phyloP scores from a whole-genome alignment of 1,139 yeast genomes.

The Saccharomyces hybrid region DNA sequence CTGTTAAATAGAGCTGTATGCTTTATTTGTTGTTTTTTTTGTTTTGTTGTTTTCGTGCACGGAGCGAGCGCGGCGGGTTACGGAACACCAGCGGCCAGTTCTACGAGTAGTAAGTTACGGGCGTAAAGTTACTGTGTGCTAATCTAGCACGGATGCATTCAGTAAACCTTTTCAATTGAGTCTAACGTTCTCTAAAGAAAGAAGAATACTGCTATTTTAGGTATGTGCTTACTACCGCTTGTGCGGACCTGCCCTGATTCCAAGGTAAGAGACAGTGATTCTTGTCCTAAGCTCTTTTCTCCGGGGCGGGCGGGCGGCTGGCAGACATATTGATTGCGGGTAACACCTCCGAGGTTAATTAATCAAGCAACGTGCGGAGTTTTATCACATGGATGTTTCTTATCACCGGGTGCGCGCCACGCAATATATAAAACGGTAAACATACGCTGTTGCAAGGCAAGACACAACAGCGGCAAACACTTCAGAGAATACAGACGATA shows the following conservation, averaged over 20 bases:
- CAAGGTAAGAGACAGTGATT: not conserved
- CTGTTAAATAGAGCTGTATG: not conserved
- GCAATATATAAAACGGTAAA: not conserved
- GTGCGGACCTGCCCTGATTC: not conserved
- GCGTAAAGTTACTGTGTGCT: not conserved
- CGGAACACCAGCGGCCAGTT: not conserved
- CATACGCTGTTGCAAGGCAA: not conserved
- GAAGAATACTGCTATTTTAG: not conserved
- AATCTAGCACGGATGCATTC: not conserved
- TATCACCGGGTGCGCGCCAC: not conserved
- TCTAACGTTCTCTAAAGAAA: not conserved
- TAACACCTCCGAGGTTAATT: not conserved
- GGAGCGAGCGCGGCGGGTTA: constrained; percentile 1
- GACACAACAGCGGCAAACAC: not conserved
- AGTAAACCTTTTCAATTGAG: not conserved
- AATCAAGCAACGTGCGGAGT: not conserved
- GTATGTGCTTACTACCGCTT: too few relatives aligned
- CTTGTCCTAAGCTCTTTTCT: not conserved
- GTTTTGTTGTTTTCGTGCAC: constrained; percentile 1
- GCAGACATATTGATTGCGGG: not conserved
- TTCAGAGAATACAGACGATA: not conserved
- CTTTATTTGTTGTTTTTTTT: not conserved
- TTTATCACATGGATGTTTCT: not conserved
- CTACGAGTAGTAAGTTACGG: not conserved
- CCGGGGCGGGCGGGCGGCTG: not conserved